These are phyloP conservation scores for Ceratonia siliqua DNA, from an alignment of 306 rosid genomes.

Conservation along the genomic window DNA sequence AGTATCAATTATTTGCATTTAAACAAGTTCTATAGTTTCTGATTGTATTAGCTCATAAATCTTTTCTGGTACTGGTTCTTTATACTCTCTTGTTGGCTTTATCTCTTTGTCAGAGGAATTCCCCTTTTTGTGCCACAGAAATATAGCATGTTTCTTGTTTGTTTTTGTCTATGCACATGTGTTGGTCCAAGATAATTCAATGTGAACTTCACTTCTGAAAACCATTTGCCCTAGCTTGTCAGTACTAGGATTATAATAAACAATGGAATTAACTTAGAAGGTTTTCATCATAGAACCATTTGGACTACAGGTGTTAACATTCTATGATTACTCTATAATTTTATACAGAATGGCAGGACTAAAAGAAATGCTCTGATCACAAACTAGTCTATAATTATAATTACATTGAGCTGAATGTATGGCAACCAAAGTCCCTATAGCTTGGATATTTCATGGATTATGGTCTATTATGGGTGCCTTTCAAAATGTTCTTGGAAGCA, in stretches of 20 bases:
- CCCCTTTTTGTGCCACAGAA: neutral
- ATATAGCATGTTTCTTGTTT: neutral
- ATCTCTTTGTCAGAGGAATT: neutral
- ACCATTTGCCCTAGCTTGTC: neutral
- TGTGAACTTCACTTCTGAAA: neutral
- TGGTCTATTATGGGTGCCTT: neutral
- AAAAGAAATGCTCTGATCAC: neutral
- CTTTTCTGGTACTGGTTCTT: neutral
- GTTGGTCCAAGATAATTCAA: neutral
- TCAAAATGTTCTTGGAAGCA: neutral
- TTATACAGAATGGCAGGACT: neutral
- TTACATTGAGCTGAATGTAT: neutral
- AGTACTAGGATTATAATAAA: neutral
- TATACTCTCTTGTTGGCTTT: neutral
- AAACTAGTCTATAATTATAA: neutral
- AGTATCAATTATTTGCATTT: constrained; percentile 27
- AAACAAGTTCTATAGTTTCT: neutral
- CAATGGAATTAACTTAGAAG: neutral
- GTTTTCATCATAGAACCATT: neutral
- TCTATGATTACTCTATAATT: neutral
- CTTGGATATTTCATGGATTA: neutral
- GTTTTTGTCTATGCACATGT: neutral
- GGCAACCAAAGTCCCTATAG: neutral
- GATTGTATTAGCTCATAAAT: neutral
- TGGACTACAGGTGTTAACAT: too few species aligned